Conservation (phyloP, 2,329 filamentous ascomycete genomes). For the Elsinoe necatrix region DNA sequence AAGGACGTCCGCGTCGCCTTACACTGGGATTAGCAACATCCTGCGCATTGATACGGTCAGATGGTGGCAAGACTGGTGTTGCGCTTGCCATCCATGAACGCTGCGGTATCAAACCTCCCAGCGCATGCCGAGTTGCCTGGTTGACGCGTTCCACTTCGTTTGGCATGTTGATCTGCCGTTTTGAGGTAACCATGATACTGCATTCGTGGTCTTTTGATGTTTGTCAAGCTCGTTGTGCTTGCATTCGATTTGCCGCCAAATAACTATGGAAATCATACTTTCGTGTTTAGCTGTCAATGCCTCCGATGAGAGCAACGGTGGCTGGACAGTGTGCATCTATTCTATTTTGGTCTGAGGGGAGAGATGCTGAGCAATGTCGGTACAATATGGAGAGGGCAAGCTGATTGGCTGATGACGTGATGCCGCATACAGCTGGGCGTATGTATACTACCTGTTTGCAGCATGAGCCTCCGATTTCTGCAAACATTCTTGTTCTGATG, state of each 20-base stretch:
- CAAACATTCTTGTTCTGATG: no score
- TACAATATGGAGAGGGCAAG: not conserved
- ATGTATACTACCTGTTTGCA: no score
- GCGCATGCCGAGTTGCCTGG: not conserved
- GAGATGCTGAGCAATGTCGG: not conserved
- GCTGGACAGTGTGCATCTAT: no score
- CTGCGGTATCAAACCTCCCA: not conserved
- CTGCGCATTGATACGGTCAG: no score
- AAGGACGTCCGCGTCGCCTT: not conserved
- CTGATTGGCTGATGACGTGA: not conserved
- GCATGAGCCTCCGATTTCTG: no score
- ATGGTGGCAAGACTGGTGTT: not conserved
- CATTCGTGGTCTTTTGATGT: not conserved
- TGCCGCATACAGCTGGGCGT: not conserved
- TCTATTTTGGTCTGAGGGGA: no score
- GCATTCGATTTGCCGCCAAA: not conserved
- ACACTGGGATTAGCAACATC: not conserved
- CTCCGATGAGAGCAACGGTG: not conserved
- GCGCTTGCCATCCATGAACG: slow-evolving; percentile 1
- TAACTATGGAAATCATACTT: not conserved
- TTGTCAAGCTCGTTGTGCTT: not conserved
- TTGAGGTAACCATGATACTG: not conserved
- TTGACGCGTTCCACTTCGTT: not conserved
- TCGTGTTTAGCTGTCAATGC: not conserved
- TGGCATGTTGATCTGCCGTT: not conserved